Conservation (phyloP, 2,329 filamentous ascomycete species). For the Bipolaris zeicola region DNA sequence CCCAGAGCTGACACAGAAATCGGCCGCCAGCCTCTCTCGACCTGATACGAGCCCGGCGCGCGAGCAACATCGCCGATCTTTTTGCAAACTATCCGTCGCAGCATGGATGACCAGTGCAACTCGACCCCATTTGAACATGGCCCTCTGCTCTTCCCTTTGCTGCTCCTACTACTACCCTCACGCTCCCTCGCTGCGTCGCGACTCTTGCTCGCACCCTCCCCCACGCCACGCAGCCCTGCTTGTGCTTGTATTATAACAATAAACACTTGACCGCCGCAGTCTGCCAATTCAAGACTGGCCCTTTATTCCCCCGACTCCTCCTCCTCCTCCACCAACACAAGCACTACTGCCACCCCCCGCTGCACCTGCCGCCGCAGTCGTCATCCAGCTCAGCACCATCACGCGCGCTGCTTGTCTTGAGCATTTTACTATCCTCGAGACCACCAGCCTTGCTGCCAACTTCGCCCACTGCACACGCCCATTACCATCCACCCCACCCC, state of each 20-base stretch:
- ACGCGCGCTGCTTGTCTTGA: conserved; percentile 15
- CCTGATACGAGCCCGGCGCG: conserved; percentile 15
- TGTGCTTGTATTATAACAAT: background rate
- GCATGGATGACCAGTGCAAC: conserved; percentile 31
- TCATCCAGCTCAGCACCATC: conserved; percentile 24
- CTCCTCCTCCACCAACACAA: background rate
- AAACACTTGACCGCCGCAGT: conserved; percentile 7
- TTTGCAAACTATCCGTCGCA: conserved; percentile 13
- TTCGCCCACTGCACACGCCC: conserved; percentile 1
- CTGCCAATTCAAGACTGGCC: background rate
- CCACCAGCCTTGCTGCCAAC: conserved; percentile 1
- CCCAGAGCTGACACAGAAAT: conserved; percentile 26
- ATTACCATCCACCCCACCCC: background rate
- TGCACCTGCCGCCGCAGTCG: conserved; percentile 8
- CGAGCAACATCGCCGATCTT: conserved; percentile 34
- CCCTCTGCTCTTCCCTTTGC: conserved; percentile 6
- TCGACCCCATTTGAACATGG: conserved; percentile 13
- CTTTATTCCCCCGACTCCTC: background rate
- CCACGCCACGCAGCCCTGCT: conserved; percentile 9
- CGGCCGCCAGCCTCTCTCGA: conserved; percentile 20
- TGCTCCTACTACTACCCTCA: background rate
- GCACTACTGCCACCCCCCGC: background rate
- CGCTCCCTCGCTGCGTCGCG: conserved; percentile 1
- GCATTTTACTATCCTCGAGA: conserved; percentile 2
- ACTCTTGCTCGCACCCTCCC: background rate